These are phyloP conservation scores for Carex sylvatica DNA, from an alignment of 202 grass and related monocot genomes.

Conservation along the genomic window DNA sequence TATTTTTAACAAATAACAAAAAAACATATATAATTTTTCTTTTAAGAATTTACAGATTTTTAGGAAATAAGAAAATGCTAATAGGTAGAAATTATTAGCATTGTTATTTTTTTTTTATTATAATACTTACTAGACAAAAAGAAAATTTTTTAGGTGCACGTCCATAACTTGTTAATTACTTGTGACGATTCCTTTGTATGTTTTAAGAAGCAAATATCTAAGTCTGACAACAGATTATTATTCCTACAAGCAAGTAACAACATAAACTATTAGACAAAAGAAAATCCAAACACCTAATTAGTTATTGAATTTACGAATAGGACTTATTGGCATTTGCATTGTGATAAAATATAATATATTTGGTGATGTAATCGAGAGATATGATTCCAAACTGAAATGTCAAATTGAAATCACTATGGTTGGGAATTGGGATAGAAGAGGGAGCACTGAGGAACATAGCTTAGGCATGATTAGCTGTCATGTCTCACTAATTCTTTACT, in stretches of 20 bases:
- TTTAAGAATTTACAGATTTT: not conserved
- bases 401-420: not conserved
- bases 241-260: not conserved
- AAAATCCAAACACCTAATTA: not conserved
- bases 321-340: not conserved
- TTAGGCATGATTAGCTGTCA: slow-evolving; percentile 12
- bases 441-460: slow-evolving; percentile 8
- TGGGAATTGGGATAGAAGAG: not conserved
- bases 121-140: too few species aligned
- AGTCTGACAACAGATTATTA: not conserved
- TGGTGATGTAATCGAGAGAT: slow-evolving; percentile 15
- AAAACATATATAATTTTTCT: not conserved
- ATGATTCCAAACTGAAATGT: not conserved
- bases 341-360: not conserved
- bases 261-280: not conserved
- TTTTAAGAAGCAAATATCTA: not conserved
- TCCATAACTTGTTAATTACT: not conserved
- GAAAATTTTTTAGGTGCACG: not conserved
- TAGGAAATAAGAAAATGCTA: not conserved
- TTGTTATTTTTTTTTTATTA: too few species aligned
- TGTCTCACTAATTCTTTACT: slow-evolving; percentile 15
- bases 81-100: not conserved
- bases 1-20: too few species aligned
- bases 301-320: not conserved
- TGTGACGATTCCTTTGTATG: not conserved